A percentile compares a stretch with the other conserved stretches of the same genome.
phyloP scores from a whole-genome alignment of 2,329 filamentous ascomycete genomes.

The Ceratocystis cacaofunesta region DNA sequence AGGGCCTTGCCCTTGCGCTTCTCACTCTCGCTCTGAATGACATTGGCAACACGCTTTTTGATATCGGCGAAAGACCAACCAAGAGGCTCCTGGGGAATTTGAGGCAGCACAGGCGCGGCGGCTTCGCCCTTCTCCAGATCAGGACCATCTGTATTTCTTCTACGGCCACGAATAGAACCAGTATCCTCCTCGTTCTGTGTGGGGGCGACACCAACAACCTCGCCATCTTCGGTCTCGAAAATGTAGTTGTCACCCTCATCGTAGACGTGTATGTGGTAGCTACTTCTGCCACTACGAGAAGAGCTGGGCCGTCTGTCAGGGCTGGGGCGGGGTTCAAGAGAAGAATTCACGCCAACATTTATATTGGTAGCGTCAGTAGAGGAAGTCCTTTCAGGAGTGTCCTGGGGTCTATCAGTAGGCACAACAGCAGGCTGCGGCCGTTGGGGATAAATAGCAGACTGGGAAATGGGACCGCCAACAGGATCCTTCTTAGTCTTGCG shows the following conservation, averaged over 20 bases:
- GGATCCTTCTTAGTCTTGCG: constrained; percentile 49
- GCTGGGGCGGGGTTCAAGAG: background rate
- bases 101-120: background rate
- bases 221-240: constrained; percentile 74
- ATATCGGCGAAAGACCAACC: constrained; percentile 28
- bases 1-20: constrained; percentile 48
- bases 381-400: background rate
- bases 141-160: constrained; percentile 16
- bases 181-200: constrained; percentile 24
- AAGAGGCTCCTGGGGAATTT: constrained; percentile 3
- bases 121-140: constrained; percentile 19
- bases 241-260: constrained; percentile 67
- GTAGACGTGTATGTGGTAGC: constrained; percentile 48
- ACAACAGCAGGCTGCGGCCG: constrained; percentile 9
- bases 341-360: background rate
- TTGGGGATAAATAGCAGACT: constrained; percentile 74
- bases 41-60: constrained; percentile 36
- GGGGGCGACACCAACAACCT: constrained; percentile 57
- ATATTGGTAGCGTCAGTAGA: constrained; percentile 7
- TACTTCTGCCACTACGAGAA: constrained; percentile 15
- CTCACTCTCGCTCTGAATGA: constrained; percentile 45
- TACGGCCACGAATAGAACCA: background rate
- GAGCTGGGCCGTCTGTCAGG: constrained; percentile 19
- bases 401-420: background rate
- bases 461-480: constrained; percentile 72